Base-by-base conservation (phyloP, 306 rosid genomes). In the Vigna mungo region DNA sequence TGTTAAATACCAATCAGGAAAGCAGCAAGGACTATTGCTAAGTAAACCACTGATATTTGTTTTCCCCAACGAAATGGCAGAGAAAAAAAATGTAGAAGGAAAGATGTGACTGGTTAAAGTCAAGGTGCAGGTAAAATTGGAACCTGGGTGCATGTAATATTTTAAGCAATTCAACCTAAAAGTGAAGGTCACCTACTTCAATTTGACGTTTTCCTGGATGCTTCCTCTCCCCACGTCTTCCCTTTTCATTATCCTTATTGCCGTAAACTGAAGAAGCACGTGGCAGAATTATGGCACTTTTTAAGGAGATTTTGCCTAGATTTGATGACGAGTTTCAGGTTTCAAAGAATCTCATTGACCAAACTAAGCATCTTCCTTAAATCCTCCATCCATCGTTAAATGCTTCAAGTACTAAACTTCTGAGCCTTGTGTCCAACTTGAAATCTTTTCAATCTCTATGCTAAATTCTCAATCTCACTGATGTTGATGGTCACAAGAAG, bases 281-380 rank as follows among this genome's bases (percentile, higher is more conserved):
- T 84, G 90, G 93, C 89, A 82, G 84, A 80, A 81, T 82, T 82
- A 65, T 63, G 83, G 88, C 89, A 78, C 74, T 85, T 88, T 84
- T 87, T 63, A 88, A 88, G 96, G 87, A 86, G 90, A 82, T 84
- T 65, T 84, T 84, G 68, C 84, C 89, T 90, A 82, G 91, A 89
- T 87, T 85, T 84, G 87, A 65, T 76, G 51, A 84, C 74, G 54
- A 84, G 71, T 80, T 59, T 44, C 64, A 54, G 68, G 83, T 71
- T 84, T 77, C 82, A 82, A 47, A 79, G 88, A 75, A 90, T 86
- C 86, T 81, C 62, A 71, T 84, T 79, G 77, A 80, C 89, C 55
- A 85, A 78, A 72, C 70, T 20, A 55, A 77, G 83, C 77, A 81
- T 74, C 80, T 78, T 66, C 86, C 81, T 71, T 73, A 83, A 82